These are phyloP conservation scores for Russula earlei DNA, from an alignment of 768 basidiomycete species.

Conservation along the genomic window DNA sequence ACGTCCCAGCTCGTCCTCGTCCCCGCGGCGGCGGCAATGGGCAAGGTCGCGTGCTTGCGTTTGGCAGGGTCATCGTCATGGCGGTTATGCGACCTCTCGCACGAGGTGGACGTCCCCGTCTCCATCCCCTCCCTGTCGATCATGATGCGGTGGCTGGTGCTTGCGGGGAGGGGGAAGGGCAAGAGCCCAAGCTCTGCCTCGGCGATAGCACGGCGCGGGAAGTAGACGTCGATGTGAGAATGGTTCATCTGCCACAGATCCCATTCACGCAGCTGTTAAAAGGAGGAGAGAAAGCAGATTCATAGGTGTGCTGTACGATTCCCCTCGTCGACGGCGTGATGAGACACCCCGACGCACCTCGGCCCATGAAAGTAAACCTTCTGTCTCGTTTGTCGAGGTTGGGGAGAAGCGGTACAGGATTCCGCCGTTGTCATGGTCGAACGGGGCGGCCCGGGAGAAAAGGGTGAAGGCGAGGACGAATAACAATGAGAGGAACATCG, in stretches of 20 bases:
- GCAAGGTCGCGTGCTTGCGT: too few relatives aligned
- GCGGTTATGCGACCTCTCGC: slow-evolving; percentile 21
- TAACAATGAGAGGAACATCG: neutral
- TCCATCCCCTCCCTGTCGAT: slow-evolving; percentile 20
- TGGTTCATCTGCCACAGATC: slow-evolving; percentile 44
- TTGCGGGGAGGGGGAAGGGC: slow-evolving; percentile 5
- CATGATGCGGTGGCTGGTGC: slow-evolving; percentile 3
- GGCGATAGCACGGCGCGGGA: slow-evolving; percentile 24
- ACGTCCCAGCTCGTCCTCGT: slow-evolving; percentile 25
- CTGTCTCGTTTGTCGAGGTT: neutral
- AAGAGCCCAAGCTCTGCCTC: slow-evolving; percentile 18
- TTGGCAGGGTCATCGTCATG: neutral
- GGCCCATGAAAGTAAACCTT: slow-evolving; percentile 14
- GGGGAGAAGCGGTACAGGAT: slow-evolving; percentile 13
- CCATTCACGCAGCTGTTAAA: slow-evolving; percentile 33
- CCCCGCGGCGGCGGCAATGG: too few relatives aligned
- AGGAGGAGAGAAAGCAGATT: too few relatives aligned
- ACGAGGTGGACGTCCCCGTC: slow-evolving; percentile 19
- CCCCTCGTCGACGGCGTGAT: too few relatives aligned
- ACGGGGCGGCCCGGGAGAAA: neutral
- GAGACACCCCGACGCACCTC: slow-evolving; percentile 1
- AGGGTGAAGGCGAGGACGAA: neutral
- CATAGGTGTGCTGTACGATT: neutral
- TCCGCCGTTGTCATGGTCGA: neutral
- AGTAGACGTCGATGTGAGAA: slow-evolving; percentile 44